A percentile compares a stretch with the other conserved stretches of the same genome.
Conservation (phyloP, 2,329 filamentous ascomycete species). For the Blastomyces gilchristii region DNA sequence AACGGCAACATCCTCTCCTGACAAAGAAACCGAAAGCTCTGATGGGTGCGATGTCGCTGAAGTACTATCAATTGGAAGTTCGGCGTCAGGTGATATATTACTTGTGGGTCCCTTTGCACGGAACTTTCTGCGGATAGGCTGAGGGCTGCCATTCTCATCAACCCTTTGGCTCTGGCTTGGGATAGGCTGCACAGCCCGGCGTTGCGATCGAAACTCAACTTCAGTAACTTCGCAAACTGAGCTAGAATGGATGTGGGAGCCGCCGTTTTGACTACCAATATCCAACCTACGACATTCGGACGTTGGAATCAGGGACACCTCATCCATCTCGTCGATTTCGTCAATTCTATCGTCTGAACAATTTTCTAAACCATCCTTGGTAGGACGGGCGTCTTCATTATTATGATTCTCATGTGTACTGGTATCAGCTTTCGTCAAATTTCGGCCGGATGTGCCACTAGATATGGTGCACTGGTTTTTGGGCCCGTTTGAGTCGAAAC, state of each 20-base stretch:
- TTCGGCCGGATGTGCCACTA: neutral
- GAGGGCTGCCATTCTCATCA: slow-evolving; percentile 31
- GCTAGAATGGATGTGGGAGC: neutral
- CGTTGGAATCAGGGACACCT: neutral
- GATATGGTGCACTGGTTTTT: slow-evolving; percentile 7
- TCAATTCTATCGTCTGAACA: neutral
- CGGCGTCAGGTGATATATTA: neutral
- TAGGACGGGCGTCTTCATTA: neutral
- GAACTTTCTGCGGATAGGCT: slow-evolving; percentile 10
- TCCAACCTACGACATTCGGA: neutral
- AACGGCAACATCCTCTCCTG: neutral
- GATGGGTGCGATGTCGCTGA: neutral
- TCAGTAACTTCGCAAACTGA: slow-evolving; percentile 6
- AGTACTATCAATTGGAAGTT: neutral
- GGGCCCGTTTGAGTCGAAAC: slow-evolving; percentile 7
- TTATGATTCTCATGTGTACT: neutral
- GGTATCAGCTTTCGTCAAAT: neutral
- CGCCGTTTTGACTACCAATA: neutral
- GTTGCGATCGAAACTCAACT: slow-evolving; percentile 4
- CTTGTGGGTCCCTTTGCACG: neutral
- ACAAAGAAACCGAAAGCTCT: neutral
- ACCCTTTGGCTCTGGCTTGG: slow-evolving; percentile 19
- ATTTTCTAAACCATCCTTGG: neutral
- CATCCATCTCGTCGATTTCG: slow-evolving; percentile 1
- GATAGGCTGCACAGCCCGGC: neutral